Evolutionary conservation across 148 eudicot genomes (phyloP), one percentile per base, ranked within the genome.

Genomic region (Vaccinium myrtillus): DNA sequence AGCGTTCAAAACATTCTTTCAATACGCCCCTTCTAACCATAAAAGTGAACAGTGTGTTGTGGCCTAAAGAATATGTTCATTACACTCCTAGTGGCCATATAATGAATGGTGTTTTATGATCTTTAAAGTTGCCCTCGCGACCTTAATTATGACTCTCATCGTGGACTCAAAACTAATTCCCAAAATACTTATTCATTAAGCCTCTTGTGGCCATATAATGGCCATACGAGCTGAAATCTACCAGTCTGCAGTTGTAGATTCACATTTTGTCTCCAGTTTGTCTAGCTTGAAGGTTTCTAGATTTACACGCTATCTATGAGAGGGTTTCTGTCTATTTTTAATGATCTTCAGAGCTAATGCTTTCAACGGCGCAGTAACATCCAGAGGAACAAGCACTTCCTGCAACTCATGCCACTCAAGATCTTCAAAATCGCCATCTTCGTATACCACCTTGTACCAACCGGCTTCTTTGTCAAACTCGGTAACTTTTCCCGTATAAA

Each of bases 401-500:
- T 82, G 82, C 87, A 95, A 75, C 85, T 95, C 98, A 63, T 86
- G 87, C 98, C 98, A 95, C 80, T 93, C 95, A 8, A 95, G 94
- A 90, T 95, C 97, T 87, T 95, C 98, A 83, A 83, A 87, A 80
- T 95, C 97, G 4, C 98, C 98, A 82, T 95, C 98, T 82, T 93
- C 97, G 21, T 95, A 95, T 43, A 88, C 87, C 46, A 94, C 95
- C 85, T 92, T 89, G 70, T 91, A 95, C 98, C 98, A 93, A 12
- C 95, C 95, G 16, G 86, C 73, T 75, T 91, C 94, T 59, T 83
- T 81, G 87, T 95, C 98, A 79, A 88, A 95, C 82, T 90, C 86
- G 16, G 89, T 90, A 54, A 93, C 93, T 81, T 51, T 89, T n/a
- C 98, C 98, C 3, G 81, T 82, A 65, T 84, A 95, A 36, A 84